Conservation (phyloP, 352 stramenopile species). For the Phytophthora fragariae region DNA sequence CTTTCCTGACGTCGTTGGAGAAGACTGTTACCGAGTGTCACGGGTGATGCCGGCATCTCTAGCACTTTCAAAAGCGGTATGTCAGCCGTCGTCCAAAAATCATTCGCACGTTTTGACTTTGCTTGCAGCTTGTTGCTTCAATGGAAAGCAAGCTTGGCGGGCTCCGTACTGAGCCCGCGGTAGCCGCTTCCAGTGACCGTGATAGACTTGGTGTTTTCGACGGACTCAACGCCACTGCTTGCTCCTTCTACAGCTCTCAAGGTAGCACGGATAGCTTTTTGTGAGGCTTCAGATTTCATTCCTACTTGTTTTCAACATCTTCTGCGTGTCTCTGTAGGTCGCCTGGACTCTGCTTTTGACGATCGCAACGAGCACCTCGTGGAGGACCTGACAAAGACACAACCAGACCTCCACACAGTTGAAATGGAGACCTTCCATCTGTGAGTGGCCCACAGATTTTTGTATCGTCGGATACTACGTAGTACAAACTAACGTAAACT, state of each 20-base stretch:
- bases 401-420: slow-evolving; percentile 51
- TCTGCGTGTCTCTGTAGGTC: slow-evolving; percentile 26
- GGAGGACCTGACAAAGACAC: slow-evolving; percentile 34
- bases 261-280: slow-evolving; percentile 23
- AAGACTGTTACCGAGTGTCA: slow-evolving; percentile 44
- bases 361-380: slow-evolving; percentile 69
- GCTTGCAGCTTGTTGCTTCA: slow-evolving; percentile 30
- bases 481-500: not conserved
- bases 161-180: slow-evolving; percentile 25
- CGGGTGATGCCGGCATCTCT: slow-evolving; percentile 45
- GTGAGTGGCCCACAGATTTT: slow-evolving; percentile 21
- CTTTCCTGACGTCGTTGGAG: slow-evolving; percentile 31
- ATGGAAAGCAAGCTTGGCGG: slow-evolving; percentile 36
- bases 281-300: too few species aligned
- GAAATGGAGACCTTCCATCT: slow-evolving; percentile 86
- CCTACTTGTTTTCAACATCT: not conserved
- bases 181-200: slow-evolving; percentile 26
- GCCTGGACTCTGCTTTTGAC: slow-evolving; percentile 58
- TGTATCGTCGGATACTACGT: not conserved
- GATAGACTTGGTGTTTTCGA: slow-evolving; percentile 39
- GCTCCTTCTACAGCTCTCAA: slow-evolving; percentile 82
- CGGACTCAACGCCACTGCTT: slow-evolving; percentile 66
- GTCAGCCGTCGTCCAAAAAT: not conserved
- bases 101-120: not conserved
- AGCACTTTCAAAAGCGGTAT: slow-evolving; percentile 40